Evolutionary conservation across 2,329 filamentous ascomycete species (phyloP), one percentile per base, ranked within the genome.

Genomic region (Penicillium nordicum): DNA sequence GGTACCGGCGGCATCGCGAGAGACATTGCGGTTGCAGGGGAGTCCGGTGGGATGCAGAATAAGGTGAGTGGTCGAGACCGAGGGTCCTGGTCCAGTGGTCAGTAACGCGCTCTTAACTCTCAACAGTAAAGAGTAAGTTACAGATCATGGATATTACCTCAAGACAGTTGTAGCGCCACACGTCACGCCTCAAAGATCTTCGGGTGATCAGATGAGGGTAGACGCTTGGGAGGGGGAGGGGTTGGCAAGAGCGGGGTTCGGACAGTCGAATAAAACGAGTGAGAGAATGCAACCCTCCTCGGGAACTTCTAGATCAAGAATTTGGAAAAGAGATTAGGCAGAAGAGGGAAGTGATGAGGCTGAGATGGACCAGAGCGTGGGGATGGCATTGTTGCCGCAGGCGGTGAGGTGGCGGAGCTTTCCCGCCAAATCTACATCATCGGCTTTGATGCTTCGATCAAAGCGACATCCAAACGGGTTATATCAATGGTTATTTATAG

Each of bases 1-100:
- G 80, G 80, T 51, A 80, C 74, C 47, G 72, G 72, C n/a, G 74
- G 72, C 66, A 74, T 73, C 34, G 69, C 50, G 52, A 70, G 69
- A 38, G 73, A 65, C 73, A 77, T 77, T 44, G 45, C 67, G 62
- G 40, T 61, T 55, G 54, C 57, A 53, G 53, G 45, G 54, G 40
- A 41, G 29, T 21, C 27, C 36, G 14, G n/a, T 21, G 12, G 48
- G 34, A 34, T 38, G 41, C 14, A 34, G 27, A 49, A 37, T n/a
- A 49, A 41, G 34, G 25, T 40, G 54, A 50, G 45, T 49, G 42
- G 44, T 58, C 51, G 42, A 57, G 55, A 43, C 23, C 25, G 36
- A 36, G 18, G 36, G 14, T 34, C 53, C 49, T 56, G 5, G 3
- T 23, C 4, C 5, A 29, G 12, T 12, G 6, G 29, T 56, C 29